Conservation (phyloP, 2,329 filamentous ascomycete species). For the Metarhizium rileyi region DNA sequence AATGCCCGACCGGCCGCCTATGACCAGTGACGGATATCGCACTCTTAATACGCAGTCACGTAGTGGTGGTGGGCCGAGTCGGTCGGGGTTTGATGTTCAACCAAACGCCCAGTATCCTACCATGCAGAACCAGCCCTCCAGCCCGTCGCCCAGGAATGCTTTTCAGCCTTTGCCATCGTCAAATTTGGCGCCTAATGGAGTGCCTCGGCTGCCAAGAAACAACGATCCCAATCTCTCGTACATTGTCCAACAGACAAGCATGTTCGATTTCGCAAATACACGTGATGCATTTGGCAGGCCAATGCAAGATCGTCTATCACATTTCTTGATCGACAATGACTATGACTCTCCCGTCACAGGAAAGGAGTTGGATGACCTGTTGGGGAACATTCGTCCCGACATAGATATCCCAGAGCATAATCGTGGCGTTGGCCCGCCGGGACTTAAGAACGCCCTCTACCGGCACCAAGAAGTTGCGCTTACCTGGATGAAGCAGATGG, state of each 20-base stretch:
- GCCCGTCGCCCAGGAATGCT: neutral
- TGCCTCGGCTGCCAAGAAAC: neutral
- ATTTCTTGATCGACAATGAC: slow-evolving; percentile 24
- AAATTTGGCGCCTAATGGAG: neutral
- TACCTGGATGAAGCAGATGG: slow-evolving; percentile 75
- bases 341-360: slow-evolving; percentile 31
- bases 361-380: slow-evolving; percentile 60
- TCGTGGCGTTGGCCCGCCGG: slow-evolving; percentile 59
- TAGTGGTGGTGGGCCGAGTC: neutral
- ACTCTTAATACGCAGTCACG: neutral
- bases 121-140: neutral
- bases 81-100: neutral
- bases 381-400: slow-evolving; percentile 66
- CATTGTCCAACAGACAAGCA: slow-evolving; percentile 28
- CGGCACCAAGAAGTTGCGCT: slow-evolving; percentile 77
- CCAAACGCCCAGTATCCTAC: neutral
- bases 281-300: slow-evolving; percentile 27
- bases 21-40: neutral
- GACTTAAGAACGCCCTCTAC: slow-evolving; percentile 60
- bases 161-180: neutral
- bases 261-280: slow-evolving; percentile 26
- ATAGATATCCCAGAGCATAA: slow-evolving; percentile 51
- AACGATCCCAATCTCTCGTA: slow-evolving; percentile 16
- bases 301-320: slow-evolving; percentile 22
- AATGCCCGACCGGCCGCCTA: neutral